Percentiles rank a stretch among this genome's conserved stretches.
Evolutionary conservation across 352 stramenopile genomes (phyloP).

Genomic region (Phytophthora cactorum): DNA sequence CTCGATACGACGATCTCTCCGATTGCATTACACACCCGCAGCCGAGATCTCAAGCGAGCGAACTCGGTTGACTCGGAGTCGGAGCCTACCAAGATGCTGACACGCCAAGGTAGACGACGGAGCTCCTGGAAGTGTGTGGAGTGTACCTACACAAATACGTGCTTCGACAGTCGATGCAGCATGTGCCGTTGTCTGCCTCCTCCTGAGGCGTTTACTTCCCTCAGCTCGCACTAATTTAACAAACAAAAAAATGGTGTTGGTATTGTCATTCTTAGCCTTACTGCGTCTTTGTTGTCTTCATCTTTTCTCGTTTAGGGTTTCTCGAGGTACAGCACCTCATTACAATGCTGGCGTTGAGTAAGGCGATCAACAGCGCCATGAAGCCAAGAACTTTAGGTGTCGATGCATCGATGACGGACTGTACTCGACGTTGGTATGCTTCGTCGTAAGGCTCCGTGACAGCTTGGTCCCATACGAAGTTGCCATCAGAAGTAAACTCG

Average conservation of each 20-base stretch:
- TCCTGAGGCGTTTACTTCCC: conserved; percentile 25
- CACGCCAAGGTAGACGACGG: conserved; percentile 37
- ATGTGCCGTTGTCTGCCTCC: conserved; percentile 61
- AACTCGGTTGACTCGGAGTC: conserved; percentile 22
- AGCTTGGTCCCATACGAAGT: conserved; percentile 44
- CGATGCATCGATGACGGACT: conserved; percentile 38
- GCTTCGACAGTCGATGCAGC: conserved; percentile 70
- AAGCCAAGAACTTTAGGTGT: conserved; percentile 18
- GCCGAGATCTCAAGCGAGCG: conserved; percentile 25
- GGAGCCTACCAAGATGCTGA: conserved; percentile 42
- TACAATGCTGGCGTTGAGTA: conserved; percentile 13
- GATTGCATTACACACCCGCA: conserved; percentile 43
- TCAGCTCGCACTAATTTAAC: conserved; percentile 39
- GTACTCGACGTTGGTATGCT: conserved; percentile 24
- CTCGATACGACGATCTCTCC: conserved; percentile 40
- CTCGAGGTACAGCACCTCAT: conserved; percentile 6
- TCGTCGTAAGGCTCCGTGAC: conserved; percentile 36
- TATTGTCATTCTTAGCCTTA: conserved; percentile 15
- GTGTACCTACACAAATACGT: conserved; percentile 82
- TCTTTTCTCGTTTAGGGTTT: not conserved
- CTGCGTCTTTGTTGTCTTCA: conserved; percentile 14
- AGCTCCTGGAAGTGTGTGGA: conserved; percentile 60
- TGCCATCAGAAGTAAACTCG: conserved; percentile 34
- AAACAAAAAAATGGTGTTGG: conserved; percentile 19
- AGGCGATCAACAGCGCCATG: conserved; percentile 17